These are phyloP conservation scores for Alternaria atra DNA, from an alignment of 2,329 filamentous ascomycete species.

Conservation along the genomic window DNA sequence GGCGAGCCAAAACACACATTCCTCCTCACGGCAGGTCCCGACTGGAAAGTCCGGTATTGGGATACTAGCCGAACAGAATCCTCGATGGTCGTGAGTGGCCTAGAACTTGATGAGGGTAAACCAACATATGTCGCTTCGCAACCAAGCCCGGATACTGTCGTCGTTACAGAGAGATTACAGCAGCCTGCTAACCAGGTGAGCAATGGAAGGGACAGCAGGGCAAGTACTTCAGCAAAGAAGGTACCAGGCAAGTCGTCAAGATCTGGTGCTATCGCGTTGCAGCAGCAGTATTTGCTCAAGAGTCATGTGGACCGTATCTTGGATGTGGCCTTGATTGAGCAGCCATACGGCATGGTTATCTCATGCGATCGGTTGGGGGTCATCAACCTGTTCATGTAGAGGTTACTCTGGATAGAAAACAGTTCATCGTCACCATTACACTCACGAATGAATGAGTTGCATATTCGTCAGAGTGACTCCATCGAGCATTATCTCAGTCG, in stretches of 20 bases:
- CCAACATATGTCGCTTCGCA: slow-evolving; percentile 68
- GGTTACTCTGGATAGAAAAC: background rate
- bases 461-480: background rate
- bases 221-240: slow-evolving; percentile 49
- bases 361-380: slow-evolving; percentile 89
- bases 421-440: too few species aligned
- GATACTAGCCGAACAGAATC: slow-evolving; percentile 81
- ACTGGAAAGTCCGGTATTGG: slow-evolving; percentile 94
- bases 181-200: slow-evolving; percentile 29
- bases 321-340: slow-evolving; percentile 87
- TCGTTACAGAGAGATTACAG: slow-evolving; percentile 50
- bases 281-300: slow-evolving; percentile 85
- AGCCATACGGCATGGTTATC: slow-evolving; percentile 91
- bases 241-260: slow-evolving; percentile 64
- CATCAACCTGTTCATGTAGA: slow-evolving; percentile 79
- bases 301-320: slow-evolving; percentile 88
- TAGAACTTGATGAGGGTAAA: slow-evolving; percentile 73
- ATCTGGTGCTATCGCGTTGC: slow-evolving; percentile 88
- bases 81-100: slow-evolving; percentile 81
- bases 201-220: slow-evolving; percentile 36
- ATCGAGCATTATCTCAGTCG: background rate
- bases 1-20: slow-evolving; percentile 80
- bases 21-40: slow-evolving; percentile 85
- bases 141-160: slow-evolving; percentile 52
- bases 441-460: background rate